These are phyloP conservation scores for Nakaseomyces nivariensis DNA, from an alignment of 1,139 yeast species.

Conservation along the genomic window DNA sequence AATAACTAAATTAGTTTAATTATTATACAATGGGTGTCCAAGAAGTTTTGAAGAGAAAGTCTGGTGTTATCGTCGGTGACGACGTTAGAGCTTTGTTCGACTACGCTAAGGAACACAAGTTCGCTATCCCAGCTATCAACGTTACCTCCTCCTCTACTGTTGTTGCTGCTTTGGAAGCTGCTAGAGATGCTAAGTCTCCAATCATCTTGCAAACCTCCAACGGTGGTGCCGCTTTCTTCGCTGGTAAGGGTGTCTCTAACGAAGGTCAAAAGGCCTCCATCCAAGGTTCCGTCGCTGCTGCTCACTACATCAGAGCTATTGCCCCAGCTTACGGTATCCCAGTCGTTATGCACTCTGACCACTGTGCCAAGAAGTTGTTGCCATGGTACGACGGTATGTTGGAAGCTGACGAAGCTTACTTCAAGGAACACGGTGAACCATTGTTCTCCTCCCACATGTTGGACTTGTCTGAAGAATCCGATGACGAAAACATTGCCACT, in stretches of 20 bases:
- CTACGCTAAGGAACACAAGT: conserved; percentile 87
- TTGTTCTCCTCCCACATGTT: conserved; percentile 98
- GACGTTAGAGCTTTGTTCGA: conserved; percentile 88
- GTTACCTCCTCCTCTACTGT: conserved; percentile 97
- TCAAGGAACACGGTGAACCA: conserved; percentile 79
- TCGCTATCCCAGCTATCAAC: conserved; percentile 97
- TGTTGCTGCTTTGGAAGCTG: conserved; percentile 96
- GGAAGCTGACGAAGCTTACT: conserved; percentile 91
- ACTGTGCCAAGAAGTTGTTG: conserved; percentile 95
- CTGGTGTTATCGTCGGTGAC: conserved; percentile 99
- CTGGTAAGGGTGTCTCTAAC: conserved; percentile 98
- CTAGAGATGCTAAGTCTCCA: conserved; percentile 93
- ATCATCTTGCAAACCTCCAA: conserved; percentile 94
- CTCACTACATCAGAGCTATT: conserved; percentile 91
- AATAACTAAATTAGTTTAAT: neutral
- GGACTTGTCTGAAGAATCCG: conserved; percentile 94
- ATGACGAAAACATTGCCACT: conserved; percentile 88
- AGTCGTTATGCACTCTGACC: conserved; percentile 95
- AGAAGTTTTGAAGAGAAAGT: conserved; percentile 75
- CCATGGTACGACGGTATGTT: conserved; percentile 99
- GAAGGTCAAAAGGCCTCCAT: conserved; percentile 88
- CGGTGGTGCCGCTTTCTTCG: conserved; percentile 99
- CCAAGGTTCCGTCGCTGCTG: conserved; percentile 95
- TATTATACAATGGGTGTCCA: conserved; percentile 35
- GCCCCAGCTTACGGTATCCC: conserved; percentile 97